A percentile compares a stretch with the other conserved stretches of the same genome.
These are phyloP conservation scores for Solanum hybrid DNA, from an alignment of 305 asterid species.

Conservation along the genomic window DNA sequence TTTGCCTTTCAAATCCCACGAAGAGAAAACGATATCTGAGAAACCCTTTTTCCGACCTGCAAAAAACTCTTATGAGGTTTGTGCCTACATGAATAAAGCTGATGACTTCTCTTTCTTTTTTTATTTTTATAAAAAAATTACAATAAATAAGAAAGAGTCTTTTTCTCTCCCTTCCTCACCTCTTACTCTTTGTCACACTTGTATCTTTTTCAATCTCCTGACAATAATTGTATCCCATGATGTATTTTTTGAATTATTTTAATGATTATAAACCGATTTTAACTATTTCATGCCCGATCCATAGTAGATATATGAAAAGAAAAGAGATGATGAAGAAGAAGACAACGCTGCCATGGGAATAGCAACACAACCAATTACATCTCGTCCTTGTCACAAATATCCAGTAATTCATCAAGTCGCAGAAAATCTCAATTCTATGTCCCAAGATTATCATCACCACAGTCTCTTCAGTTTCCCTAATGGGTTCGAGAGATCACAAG, in stretches of 20 bases:
- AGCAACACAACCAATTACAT: slow-evolving; percentile 23
- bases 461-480: slow-evolving; percentile 70
- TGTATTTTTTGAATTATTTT: background rate
- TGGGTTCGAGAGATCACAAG: slow-evolving; percentile 84
- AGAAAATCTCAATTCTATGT: slow-evolving; percentile 48
- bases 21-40: slow-evolving; percentile 83
- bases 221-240: slow-evolving; percentile 1
- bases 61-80: slow-evolving; percentile 58
- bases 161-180: slow-evolving; percentile 53
- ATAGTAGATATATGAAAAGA: background rate
- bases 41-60: slow-evolving; percentile 41
- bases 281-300: background rate
- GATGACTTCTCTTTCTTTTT: background rate
- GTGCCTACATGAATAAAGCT: slow-evolving; percentile 39
- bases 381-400: slow-evolving; percentile 18
- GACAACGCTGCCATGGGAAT: slow-evolving; percentile 40
- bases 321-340: slow-evolving; percentile 32
- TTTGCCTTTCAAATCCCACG: slow-evolving; percentile 38
- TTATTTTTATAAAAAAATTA: background rate
- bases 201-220: slow-evolving; percentile 16
- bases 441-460: slow-evolving; percentile 79
- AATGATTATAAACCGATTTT: background rate
- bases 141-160: slow-evolving; percentile 12
- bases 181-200: slow-evolving; percentile 16
- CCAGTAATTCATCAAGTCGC: slow-evolving; percentile 8